phyloP scores from a whole-genome alignment of 768 basidiomycete species.

The Gloeopeniophorella convolvens region DNA sequence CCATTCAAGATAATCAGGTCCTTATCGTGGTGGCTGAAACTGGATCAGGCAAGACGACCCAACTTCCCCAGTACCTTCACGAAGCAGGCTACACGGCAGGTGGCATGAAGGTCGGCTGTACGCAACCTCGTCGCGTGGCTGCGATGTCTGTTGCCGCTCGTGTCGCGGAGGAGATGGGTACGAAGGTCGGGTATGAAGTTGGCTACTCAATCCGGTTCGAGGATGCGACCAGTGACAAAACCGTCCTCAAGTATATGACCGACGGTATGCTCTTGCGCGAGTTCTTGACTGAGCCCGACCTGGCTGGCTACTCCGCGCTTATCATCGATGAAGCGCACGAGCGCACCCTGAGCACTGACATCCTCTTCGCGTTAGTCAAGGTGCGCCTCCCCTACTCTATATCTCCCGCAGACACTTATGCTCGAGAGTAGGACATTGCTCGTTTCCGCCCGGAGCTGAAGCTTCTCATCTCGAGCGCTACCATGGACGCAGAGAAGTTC shows the following conservation, averaged over 20 bases:
- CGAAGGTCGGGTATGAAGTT: constrained; percentile 94
- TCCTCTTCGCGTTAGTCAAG: constrained; percentile 97
- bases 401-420: constrained; percentile 25
- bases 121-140: constrained; percentile 96
- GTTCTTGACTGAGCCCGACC: constrained; percentile 94
- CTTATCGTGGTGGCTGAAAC: constrained; percentile 98
- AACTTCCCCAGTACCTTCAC: constrained; percentile 95
- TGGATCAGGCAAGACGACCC: constrained; percentile 98
- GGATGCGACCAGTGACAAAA: constrained; percentile 99
- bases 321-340: constrained; percentile 99
- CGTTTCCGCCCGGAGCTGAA: constrained; percentile 92
- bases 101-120: constrained; percentile 90
- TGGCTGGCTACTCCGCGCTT: constrained; percentile 89
- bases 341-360: constrained; percentile 95
- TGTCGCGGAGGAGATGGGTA: constrained; percentile 98
- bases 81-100: constrained; percentile 91
- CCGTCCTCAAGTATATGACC: constrained; percentile 98
- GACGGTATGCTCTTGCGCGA: constrained; percentile 98
- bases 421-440: constrained; percentile 72
- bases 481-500: constrained; percentile 97
- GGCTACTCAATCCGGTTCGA: constrained; percentile 99
- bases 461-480: constrained; percentile 91
- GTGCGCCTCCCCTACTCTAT: constrained; percentile 43
- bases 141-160: constrained; percentile 99
- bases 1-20: constrained; percentile 87